Percentiles rank a stretch among this genome's conserved stretches.
These are phyloP conservation scores for Pleurotus cornucopiae DNA, from an alignment of 768 basidiomycete genomes.

Conservation along the genomic window DNA sequence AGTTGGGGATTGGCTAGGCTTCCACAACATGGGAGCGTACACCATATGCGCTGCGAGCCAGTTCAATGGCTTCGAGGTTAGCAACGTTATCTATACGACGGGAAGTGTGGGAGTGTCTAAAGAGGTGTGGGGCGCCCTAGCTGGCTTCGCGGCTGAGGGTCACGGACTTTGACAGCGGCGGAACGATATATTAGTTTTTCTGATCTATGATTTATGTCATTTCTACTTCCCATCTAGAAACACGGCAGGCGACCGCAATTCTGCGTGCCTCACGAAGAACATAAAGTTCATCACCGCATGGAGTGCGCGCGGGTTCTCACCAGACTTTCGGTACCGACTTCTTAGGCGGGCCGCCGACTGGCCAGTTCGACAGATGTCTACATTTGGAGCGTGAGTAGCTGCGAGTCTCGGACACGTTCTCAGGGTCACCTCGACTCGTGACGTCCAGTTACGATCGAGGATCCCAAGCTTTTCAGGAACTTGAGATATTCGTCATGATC, in stretches of 20 bases:
- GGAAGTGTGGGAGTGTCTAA: conserved; percentile 44
- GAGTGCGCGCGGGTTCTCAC: conserved; percentile 8
- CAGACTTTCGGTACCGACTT: conserved; percentile 29
- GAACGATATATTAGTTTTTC: conserved; percentile 9
- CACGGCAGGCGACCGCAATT: conserved; percentile 5
- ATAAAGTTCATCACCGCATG: conserved; percentile 26
- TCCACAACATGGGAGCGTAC: conserved; percentile 98
- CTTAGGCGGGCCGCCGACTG: conserved; percentile 22
- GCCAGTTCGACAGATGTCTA: conserved; percentile 3
- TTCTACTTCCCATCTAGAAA: background rate
- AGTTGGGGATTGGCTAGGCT: conserved; percentile 98
- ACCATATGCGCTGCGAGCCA: conserved; percentile 96
- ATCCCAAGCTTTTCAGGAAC: conserved; percentile 27
- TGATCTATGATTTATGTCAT: conserved; percentile 8
- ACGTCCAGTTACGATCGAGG: conserved; percentile 29
- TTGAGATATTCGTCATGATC: conserved; percentile 28
- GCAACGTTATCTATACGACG: conserved; percentile 75
- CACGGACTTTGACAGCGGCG: conserved; percentile 26
- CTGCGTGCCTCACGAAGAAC: background rate
- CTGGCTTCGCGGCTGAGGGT: conserved; percentile 41
- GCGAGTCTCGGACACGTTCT: conserved; percentile 30
- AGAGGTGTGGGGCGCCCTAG: conserved; percentile 51
- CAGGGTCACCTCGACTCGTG: conserved; percentile 26
- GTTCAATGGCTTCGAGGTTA: conserved; percentile 89
- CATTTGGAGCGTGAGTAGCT: conserved; percentile 20